These are phyloP conservation scores for Fusarium chaquense DNA, from an alignment of 2,329 filamentous ascomycete species.

Conservation along the genomic window DNA sequence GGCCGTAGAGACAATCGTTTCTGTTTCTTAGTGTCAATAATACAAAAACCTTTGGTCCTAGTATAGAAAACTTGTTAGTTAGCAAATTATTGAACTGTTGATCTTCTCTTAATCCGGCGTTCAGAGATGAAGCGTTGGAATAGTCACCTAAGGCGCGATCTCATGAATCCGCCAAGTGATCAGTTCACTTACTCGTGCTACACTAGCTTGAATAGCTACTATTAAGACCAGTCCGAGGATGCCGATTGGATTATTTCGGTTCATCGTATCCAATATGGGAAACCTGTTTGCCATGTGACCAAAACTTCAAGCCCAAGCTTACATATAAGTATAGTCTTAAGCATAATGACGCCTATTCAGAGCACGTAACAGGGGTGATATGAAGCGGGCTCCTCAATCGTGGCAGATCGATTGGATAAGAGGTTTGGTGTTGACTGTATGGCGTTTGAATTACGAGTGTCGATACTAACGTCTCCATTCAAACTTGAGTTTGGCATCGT, in stretches of 20 bases:
- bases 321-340: background rate
- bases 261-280: background rate
- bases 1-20: fast-evolving
- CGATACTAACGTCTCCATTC: background rate
- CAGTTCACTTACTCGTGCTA: background rate
- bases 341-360: background rate
- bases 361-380: background rate
- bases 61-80: fast-evolving
- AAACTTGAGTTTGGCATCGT: background rate
- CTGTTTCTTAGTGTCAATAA: fast-evolving
- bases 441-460: conserved; percentile 2
- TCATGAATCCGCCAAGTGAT: background rate
- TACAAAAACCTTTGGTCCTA: fast-evolving
- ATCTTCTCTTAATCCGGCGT: background rate
- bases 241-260: too few species aligned
- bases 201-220: background rate
- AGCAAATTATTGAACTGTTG: background rate
- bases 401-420: background rate
- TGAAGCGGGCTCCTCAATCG: too few species aligned
- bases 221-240: fast-evolving
- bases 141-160: background rate
- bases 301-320: background rate
- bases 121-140: background rate
- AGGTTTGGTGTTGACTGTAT: background rate
- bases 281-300: background rate